A percentile compares a stretch with the other conserved stretches of the same genome.
phyloP scores from a whole-genome alignment of 768 basidiomycete species.

The Hygrocybe coccinea region DNA sequence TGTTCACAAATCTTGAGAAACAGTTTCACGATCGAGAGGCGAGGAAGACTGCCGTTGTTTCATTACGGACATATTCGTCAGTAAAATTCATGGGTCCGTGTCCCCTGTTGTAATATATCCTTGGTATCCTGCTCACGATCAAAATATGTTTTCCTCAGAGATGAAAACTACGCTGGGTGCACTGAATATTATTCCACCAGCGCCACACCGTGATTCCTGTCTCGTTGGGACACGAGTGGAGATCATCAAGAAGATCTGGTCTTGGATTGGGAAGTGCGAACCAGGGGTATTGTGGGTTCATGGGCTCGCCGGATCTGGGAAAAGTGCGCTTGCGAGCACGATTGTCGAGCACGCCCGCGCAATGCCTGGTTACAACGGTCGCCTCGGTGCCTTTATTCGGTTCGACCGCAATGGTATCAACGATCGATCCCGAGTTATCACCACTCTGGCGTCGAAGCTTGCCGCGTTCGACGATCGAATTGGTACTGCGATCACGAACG shows the following conservation, averaged over 20 bases:
- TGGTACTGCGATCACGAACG: not conserved
- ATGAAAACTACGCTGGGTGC: too few relatives aligned
- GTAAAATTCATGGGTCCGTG: too few relatives aligned
- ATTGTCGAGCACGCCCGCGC: constrained; percentile 1
- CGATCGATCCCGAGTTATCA: constrained; percentile 8
- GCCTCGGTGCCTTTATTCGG: constrained; percentile 15
- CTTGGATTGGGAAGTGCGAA: not conserved
- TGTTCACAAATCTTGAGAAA: not conserved
- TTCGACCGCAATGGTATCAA: constrained; percentile 9
- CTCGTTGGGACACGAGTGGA: not conserved
- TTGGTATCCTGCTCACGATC: too few relatives aligned
- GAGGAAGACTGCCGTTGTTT: too few relatives aligned
- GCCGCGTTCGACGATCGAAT: constrained; percentile 1
- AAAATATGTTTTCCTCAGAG: too few relatives aligned
- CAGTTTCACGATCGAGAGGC: not conserved
- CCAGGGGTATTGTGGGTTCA: not conserved
- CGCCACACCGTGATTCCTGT: not conserved
- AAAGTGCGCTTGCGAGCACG: constrained; percentile 14
- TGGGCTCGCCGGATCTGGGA: constrained; percentile 6
- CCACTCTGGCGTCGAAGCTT: constrained; percentile 10
- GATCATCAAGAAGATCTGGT: not conserved
- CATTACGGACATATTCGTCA: too few relatives aligned
- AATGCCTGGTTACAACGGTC: not conserved
- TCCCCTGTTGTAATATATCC: too few relatives aligned
- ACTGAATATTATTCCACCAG: too few relatives aligned